Percentiles rank a stretch among this genome's conserved stretches.
These are phyloP conservation scores for Cladosporium sp. DNA, from an alignment of 2,329 filamentous ascomycete genomes.

Conservation along the genomic window DNA sequence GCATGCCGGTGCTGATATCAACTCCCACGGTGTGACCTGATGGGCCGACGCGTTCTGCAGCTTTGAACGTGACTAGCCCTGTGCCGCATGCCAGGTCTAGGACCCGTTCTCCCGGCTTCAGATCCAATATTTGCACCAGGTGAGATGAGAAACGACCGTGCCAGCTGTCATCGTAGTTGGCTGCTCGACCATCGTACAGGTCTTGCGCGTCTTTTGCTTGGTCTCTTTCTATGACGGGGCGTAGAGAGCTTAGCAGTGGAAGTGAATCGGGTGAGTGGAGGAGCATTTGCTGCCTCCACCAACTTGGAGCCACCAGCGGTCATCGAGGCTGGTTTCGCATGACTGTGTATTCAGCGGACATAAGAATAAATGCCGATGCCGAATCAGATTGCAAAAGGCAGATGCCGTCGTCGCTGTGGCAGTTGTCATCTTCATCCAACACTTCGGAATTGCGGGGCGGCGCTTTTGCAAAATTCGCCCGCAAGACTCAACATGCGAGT, in stretches of 20 bases:
- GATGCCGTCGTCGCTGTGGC: too few species aligned
- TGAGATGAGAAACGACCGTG: constrained; percentile 44
- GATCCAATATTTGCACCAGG: constrained; percentile 36
- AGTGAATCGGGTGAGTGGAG: background rate
- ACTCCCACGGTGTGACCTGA: constrained; percentile 44
- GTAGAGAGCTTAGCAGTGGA: background rate
- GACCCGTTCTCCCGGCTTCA: constrained; percentile 42
- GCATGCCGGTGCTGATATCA: constrained; percentile 47
- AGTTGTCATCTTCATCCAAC: too few species aligned
- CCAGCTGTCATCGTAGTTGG: constrained; percentile 45
- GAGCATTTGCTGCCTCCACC: background rate
- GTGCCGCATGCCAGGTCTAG: constrained; percentile 52
- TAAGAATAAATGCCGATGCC: background rate
- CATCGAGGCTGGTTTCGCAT: background rate
- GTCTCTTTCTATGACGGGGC: background rate
- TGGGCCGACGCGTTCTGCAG: constrained; percentile 42
- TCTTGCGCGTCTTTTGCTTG: constrained; percentile 25
- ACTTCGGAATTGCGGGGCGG: too few species aligned
- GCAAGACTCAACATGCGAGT: too few species aligned
- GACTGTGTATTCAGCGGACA: background rate
- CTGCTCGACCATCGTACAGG: constrained; percentile 40
- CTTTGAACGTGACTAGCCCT: constrained; percentile 46
- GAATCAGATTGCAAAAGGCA: too few species aligned
- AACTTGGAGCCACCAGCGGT: background rate
- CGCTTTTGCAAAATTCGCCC: too few species aligned